Evolutionary conservation across 345 rosid genomes (phyloP).

Genomic region (Eucalyptus viminalis): DNA sequence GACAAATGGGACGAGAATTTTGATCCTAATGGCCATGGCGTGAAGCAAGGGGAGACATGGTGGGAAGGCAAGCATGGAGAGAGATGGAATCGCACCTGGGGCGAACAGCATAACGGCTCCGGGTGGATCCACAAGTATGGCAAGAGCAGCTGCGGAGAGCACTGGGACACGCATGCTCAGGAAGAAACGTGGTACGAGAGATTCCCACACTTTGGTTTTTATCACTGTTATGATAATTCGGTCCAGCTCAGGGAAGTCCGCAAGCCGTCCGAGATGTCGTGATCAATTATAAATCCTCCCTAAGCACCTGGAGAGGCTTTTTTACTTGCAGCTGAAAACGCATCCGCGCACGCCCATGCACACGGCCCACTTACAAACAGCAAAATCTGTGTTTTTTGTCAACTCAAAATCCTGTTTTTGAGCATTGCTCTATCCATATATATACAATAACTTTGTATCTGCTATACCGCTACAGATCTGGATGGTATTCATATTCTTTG

Average conservation of each 20-base stretch:
- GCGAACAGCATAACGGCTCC: slow-evolving; percentile 75
- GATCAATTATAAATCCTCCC: neutral
- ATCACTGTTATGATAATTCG: slow-evolving; percentile 86
- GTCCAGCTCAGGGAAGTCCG: slow-evolving; percentile 69
- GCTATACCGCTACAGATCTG: neutral
- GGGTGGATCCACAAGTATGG: slow-evolving; percentile 98
- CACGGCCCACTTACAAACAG: neutral
- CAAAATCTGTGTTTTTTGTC: neutral
- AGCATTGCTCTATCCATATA: neutral
- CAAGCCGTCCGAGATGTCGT: slow-evolving; percentile 41
- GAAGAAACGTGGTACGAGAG: slow-evolving; percentile 95
- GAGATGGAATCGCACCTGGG: slow-evolving; percentile 93
- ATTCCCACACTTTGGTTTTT: slow-evolving; percentile 87
- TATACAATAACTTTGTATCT: neutral
- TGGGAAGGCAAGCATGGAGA: slow-evolving; percentile 86
- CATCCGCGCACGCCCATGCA: neutral
- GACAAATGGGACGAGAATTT: slow-evolving; percentile 98
- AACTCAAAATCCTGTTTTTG: neutral
- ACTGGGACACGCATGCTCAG: slow-evolving; percentile 70
- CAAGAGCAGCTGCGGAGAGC: slow-evolving; percentile 92
- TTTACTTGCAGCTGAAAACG: neutral
- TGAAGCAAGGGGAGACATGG: slow-evolving; percentile 97
- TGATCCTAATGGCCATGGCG: slow-evolving; percentile 57
- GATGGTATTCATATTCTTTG: neutral
- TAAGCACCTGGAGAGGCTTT: neutral